Conservation (phyloP, 768 basidiomycete genomes). For the Hysterangium stoloniferum region DNA sequence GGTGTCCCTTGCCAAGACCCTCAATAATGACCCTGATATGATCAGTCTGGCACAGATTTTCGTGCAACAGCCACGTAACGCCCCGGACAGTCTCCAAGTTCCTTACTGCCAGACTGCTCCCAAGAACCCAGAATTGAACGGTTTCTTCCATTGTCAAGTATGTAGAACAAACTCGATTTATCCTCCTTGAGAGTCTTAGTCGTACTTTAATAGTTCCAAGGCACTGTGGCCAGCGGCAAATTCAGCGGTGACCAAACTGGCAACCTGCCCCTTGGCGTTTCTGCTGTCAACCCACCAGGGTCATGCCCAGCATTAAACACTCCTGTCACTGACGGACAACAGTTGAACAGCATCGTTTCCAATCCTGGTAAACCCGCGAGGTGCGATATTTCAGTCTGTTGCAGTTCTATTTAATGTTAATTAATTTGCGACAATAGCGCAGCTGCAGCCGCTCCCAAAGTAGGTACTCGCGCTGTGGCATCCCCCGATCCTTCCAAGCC, state of each 20-base stretch:
- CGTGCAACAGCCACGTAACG: conserved; percentile 43
- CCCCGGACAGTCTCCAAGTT: conserved; percentile 37
- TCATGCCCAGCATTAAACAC: conserved; percentile 39
- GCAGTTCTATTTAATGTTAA: too few species aligned
- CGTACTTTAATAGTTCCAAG: background rate
- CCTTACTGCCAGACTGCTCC: conserved; percentile 46
- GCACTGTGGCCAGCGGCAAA: conserved; percentile 11
- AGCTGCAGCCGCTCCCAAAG: too few species aligned
- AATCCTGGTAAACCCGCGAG: conserved; percentile 25
- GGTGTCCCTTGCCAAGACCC: conserved; percentile 39
- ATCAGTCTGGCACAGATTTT: conserved; percentile 40
- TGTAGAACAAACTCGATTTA: conserved; percentile 34
- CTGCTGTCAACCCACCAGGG: conserved; percentile 34
- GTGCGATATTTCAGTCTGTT: too few species aligned
- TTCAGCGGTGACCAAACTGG: conserved; percentile 38
- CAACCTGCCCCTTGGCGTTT: conserved; percentile 38
- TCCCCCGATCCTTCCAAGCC: too few species aligned
- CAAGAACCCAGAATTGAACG: conserved; percentile 39
- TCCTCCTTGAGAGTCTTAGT: too few species aligned
- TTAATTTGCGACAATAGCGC: too few species aligned
- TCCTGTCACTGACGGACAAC: conserved; percentile 38
- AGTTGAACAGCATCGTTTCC: conserved; percentile 31
- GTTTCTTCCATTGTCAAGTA: conserved; percentile 50
- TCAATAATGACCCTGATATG: conserved; percentile 35
- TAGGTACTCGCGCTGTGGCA: too few species aligned